Conservation (phyloP, 1,284 basidiomycete genomes). For the Heliocybe sulcata region DNA sequence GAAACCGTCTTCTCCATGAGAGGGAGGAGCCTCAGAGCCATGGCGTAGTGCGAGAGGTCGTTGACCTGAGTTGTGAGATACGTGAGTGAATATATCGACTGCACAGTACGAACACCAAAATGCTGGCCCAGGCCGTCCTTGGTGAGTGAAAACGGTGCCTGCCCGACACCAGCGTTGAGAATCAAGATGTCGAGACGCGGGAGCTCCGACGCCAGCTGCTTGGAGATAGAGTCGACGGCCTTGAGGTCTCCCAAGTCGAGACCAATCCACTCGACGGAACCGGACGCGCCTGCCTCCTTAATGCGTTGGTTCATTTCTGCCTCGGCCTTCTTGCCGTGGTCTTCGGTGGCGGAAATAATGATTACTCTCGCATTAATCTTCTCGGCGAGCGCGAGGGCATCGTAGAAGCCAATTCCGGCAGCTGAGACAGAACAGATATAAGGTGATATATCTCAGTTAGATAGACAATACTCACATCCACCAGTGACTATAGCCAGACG, state of each 20-base stretch:
- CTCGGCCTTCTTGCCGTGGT: constrained; percentile 16
- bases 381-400: constrained; percentile 19
- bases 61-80: constrained; percentile 16
- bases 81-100: background rate
- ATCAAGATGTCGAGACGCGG: constrained; percentile 22
- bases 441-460: background rate
- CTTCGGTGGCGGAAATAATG: constrained; percentile 20
- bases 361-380: constrained; percentile 18
- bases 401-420: constrained; percentile 17
- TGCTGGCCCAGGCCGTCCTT: constrained; percentile 22
- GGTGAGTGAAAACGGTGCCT: constrained; percentile 20
- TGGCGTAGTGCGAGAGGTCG: constrained; percentile 21
- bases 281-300: constrained; percentile 5
- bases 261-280: constrained; percentile 18
- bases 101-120: constrained; percentile 13
- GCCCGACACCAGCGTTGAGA: constrained; percentile 22
- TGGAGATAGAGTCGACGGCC: constrained; percentile 17
- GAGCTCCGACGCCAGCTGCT: constrained; percentile 16
- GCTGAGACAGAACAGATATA: background rate
- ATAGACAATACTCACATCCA: constrained; percentile 17
- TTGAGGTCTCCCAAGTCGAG: constrained; percentile 18
- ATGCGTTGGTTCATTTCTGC: constrained; percentile 1
- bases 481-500: constrained; percentile 24
- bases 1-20: constrained; percentile 20
- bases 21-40: constrained; percentile 19